Evolutionary conservation across 257 asterid species (phyloP).

Genomic region (Fraxinus cuspidata): DNA sequence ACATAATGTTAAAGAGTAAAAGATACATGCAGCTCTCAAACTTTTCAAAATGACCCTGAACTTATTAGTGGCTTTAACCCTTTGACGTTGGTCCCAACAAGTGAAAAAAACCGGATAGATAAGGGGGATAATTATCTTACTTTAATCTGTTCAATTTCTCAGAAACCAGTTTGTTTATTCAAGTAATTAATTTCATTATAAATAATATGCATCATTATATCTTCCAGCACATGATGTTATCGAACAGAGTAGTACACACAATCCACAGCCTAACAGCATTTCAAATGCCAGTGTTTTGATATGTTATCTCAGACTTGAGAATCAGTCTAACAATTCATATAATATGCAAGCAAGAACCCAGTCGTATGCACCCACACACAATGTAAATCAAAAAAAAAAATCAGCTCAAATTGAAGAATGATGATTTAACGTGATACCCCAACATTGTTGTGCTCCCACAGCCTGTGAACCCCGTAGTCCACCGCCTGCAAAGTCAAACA

Average conservation of each 20-base stretch:
- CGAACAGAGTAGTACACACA: neutral
- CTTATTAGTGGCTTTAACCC: too few species aligned
- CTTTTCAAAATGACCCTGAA: too few species aligned
- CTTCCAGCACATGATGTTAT: too few species aligned
- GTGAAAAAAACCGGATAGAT: too few species aligned
- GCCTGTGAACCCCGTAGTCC: slow-evolving; percentile 42
- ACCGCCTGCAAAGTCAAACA: slow-evolving; percentile 35
- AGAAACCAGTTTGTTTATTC: too few species aligned
- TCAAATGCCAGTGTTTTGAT: neutral
- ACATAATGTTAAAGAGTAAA: too few species aligned
- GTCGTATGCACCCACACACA: neutral
- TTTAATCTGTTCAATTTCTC: too few species aligned
- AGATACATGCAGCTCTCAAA: too few species aligned
- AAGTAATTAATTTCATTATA: too few species aligned
- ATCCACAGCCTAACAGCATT: neutral
- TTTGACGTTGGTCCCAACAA: too few species aligned
- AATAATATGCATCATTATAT: too few species aligned
- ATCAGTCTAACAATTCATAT: neutral
- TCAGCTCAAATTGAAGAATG: neutral
- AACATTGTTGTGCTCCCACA: slow-evolving; percentile 41
- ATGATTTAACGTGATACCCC: slow-evolving; percentile 30
- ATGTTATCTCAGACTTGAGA: neutral
- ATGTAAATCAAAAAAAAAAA: slow-evolving; percentile 3
- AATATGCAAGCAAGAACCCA: neutral
- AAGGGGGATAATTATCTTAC: too few species aligned